Conservation (phyloP, 371 early-diverging fungal species). For the Gilbertella persicaria region DNA sequence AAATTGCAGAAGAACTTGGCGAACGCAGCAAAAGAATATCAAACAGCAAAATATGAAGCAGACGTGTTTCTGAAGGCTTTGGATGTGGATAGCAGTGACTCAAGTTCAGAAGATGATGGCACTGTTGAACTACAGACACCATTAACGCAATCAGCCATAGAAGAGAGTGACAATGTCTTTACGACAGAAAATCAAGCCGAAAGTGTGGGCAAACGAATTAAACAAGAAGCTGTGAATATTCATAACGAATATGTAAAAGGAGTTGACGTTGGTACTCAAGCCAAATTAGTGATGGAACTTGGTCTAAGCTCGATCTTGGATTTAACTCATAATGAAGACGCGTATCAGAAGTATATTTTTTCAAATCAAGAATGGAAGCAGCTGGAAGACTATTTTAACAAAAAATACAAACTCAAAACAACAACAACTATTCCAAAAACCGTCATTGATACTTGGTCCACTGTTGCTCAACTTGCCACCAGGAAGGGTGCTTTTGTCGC, state of each 20-base stretch:
- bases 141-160: slow-evolving; percentile 1
- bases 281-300: slow-evolving; percentile 5
- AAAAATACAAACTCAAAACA: slow-evolving; percentile 2
- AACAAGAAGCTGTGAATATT: slow-evolving; percentile 1
- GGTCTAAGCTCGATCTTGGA: slow-evolving; percentile 9
- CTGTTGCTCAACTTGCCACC: slow-evolving; percentile 5
- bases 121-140: neutral
- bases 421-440: slow-evolving; percentile 3
- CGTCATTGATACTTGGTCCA: slow-evolving; percentile 6
- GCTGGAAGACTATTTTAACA: neutral
- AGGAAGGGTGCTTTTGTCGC: slow-evolving; percentile 2
- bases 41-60: slow-evolving; percentile 3
- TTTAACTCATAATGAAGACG: slow-evolving; percentile 7
- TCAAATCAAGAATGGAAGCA: slow-evolving; percentile 7
- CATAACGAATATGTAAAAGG: neutral
- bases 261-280: neutral
- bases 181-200: neutral
- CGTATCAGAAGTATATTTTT: slow-evolving; percentile 7
- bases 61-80: slow-evolving; percentile 1
- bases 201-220: slow-evolving; percentile 6
- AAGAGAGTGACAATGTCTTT: neutral
- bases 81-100: neutral
- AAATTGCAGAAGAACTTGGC: slow-evolving; percentile 1
- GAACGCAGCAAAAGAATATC: slow-evolving; percentile 2
- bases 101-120: slow-evolving; percentile 2